Evolutionary conservation across 768 basidiomycete species (phyloP).

Genomic region (Trametes gibbosa): DNA sequence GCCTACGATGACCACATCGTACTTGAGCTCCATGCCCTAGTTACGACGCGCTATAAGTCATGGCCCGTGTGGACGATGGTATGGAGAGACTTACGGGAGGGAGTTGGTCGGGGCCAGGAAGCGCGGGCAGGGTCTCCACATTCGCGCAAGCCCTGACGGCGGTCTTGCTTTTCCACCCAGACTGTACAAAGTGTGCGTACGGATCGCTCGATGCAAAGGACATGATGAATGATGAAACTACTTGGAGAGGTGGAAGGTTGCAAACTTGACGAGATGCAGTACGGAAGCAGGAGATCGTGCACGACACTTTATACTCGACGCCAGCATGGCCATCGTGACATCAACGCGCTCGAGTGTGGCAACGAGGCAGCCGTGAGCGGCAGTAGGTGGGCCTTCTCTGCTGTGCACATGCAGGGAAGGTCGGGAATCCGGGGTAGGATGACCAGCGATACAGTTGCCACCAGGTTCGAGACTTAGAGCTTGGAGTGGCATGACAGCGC

Average conservation of each 20-base stretch:
- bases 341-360: not conserved
- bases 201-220: not conserved
- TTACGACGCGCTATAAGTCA: not conserved
- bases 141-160: not conserved
- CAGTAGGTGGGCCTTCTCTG: not conserved
- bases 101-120: not conserved
- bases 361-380: not conserved
- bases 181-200: not conserved
- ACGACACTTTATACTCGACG: not conserved
- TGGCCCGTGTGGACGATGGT: not conserved
- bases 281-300: not conserved
- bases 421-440: not conserved
- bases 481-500: not conserved
- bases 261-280: not conserved
- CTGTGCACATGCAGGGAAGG: not conserved
- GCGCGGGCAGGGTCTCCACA: not conserved
- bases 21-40: not conserved
- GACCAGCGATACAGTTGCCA: not conserved
- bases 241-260: not conserved
- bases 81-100: not conserved
- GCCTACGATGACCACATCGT: slow-evolving; percentile 33
- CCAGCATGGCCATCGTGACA: not conserved
- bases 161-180: not conserved
- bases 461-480: not conserved
- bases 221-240: not conserved